Conservation (phyloP, 1,284 basidiomycete genomes). For the Spongispora temasekensis region DNA sequence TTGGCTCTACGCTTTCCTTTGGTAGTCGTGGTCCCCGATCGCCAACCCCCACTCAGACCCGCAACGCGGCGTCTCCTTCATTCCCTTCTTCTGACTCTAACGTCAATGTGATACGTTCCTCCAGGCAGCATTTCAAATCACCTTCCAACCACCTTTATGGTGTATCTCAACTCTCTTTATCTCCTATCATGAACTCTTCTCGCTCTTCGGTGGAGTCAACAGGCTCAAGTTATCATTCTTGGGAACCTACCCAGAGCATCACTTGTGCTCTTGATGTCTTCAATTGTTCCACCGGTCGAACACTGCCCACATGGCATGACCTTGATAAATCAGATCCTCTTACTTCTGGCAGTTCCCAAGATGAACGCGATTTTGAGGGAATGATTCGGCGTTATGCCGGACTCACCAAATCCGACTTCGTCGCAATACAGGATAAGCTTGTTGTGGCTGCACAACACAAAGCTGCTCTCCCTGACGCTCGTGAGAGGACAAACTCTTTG, state of each 20-base stretch:
- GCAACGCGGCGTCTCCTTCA: constrained; percentile 55
- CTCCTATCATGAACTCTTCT: constrained; percentile 70
- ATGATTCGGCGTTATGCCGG: constrained; percentile 64
- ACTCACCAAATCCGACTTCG: constrained; percentile 66
- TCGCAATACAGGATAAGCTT: constrained; percentile 71
- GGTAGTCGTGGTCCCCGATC: constrained; percentile 52
- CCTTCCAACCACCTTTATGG: constrained; percentile 54
- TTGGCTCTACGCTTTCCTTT: constrained; percentile 48
- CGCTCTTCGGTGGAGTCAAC: constrained; percentile 74
- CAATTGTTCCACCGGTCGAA: constrained; percentile 44
- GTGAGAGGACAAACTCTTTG: constrained; percentile 58
- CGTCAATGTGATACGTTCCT: constrained; percentile 46
- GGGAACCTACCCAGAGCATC: constrained; percentile 59
- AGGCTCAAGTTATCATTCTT: constrained; percentile 82
- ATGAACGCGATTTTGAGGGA: constrained; percentile 66
- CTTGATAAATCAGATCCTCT: constrained; percentile 51
- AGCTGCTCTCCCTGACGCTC: constrained; percentile 52
- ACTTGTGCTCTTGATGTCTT: constrained; percentile 56
- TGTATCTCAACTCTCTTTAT: constrained; percentile 59
- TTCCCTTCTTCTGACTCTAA: constrained; percentile 39
- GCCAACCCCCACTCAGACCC: constrained; percentile 62
- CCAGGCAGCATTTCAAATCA: constrained; percentile 51
- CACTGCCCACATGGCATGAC: constrained; percentile 62
- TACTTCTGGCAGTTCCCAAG: constrained; percentile 49
- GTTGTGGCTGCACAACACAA: constrained; percentile 60